Percentiles rank a stretch among this genome's conserved stretches.
phyloP scores from a whole-genome alignment of 139 green algal genomes.

The Coelastrella sp. region DNA sequence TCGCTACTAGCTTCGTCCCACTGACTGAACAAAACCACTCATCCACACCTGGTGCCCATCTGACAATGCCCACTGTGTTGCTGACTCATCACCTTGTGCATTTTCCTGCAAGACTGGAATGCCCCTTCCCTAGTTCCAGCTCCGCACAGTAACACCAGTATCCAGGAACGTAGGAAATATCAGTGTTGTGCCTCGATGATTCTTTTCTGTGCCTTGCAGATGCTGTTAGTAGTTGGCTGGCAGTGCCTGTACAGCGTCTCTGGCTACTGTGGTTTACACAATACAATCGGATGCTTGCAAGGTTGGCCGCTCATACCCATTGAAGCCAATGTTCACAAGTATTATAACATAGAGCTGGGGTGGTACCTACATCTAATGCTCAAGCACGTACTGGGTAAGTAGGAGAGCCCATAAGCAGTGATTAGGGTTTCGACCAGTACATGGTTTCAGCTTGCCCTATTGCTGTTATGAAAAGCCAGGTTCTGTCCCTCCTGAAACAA shows the following conservation, averaged over 20 bases:
- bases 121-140: background rate
- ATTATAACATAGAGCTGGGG: conserved; percentile 55
- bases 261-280: conserved; percentile 7
- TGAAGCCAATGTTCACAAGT: conserved; percentile 1
- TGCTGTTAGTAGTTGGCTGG: conserved; percentile 41
- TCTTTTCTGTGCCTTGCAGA: background rate
- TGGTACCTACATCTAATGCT: conserved; percentile 63
- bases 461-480: too few species aligned
- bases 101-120: too few species aligned
- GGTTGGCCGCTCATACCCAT: conserved; percentile 55
- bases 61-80: too few species aligned
- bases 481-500: too few species aligned
- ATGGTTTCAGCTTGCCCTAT: too few species aligned
- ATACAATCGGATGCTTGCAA: conserved; percentile 45
- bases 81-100: too few species aligned
- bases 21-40: too few species aligned
- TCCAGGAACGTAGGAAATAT: background rate
- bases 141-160: background rate
- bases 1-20: too few species aligned
- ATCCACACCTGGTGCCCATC: too few species aligned
- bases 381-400: conserved; percentile 52
- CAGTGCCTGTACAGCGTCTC: conserved; percentile 19
- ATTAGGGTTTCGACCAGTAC: too few species aligned
- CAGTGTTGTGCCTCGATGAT: background rate
- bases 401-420: background rate